Evolutionary conservation across 2,329 filamentous ascomycete species (phyloP), one percentile per base, ranked within the genome.

Genomic region (Aspergillus sp.): DNA sequence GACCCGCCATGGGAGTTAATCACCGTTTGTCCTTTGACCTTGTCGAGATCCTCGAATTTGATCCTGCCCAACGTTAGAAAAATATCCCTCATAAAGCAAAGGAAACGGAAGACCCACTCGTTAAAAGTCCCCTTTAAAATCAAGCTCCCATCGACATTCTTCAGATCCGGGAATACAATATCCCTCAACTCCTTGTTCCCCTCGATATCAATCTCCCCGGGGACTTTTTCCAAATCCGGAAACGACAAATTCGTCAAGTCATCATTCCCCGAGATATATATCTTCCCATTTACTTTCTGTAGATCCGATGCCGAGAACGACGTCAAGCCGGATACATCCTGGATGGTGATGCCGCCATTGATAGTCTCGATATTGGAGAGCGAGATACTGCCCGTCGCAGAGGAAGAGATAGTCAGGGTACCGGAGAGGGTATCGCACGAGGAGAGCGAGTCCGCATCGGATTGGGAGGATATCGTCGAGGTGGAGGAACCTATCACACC

Each of bases 81-180:
- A 25, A 25, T 15, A 38, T 8, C 36, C 25, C 15, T 2, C 3
- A 27, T 5, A 30, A 11, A 8, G 39, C 11, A 50, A 23, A 23
- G 2, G 5, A 41, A 19, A 17, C 10, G 7, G 21, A 2, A 11
- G 32, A 55, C 67, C 11, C 38, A 73, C 70, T 54, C 63, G 41
- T 61, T 57, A 30, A 73, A 74, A 2, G 53, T 63, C 1, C 71
- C 71, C 2, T 49, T 57, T 19, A 74, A 23, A 17, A 60, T 41
- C 25, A 73, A 23, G 1, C 57, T 52, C 13, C 71, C 71, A n/a
- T 67, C 58, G 2, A 74, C 61, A 15, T 63, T 58, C 32, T 72
- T 62, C 32, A 73, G 54, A 32, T 67, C 48, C 30, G 65, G 54
- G 10, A 73, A 57, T 2, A 17, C 48, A n/a, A 73, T 21, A 21